A percentile compares a stretch with the other conserved stretches of the same genome.
These are phyloP conservation scores for Pyrus betulifolia DNA, from an alignment of 306 rosid species.

Conservation along the genomic window DNA sequence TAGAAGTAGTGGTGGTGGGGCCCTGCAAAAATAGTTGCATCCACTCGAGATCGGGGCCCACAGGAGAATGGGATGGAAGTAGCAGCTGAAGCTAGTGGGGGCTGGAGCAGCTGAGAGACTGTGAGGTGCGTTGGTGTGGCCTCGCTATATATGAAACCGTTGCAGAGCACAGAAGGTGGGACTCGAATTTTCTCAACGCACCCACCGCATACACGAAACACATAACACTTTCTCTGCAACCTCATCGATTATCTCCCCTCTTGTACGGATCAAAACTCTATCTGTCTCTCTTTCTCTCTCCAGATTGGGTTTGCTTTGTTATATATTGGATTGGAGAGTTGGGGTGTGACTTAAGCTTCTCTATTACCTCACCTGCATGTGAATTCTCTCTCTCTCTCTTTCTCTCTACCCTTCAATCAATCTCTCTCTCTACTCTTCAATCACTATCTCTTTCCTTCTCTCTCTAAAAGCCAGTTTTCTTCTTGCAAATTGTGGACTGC, in stretches of 20 bases:
- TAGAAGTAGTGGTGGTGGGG: constrained; percentile 6
- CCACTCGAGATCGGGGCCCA: constrained; percentile 67
- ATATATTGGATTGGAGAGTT: constrained; percentile 21
- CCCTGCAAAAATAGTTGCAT: constrained; percentile 45
- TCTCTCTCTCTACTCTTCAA: background rate
- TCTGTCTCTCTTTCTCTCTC: constrained; percentile 8
- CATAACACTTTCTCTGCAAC: constrained; percentile 42
- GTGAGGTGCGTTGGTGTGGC: background rate
- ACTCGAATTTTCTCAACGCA: constrained; percentile 33
- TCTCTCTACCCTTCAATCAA: background rate
- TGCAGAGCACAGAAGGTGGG: constrained; percentile 18
- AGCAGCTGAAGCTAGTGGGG: background rate
- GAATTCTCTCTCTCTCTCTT: background rate
- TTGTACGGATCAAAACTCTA: constrained; percentile 34
- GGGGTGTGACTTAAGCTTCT: background rate
- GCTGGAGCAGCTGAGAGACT: background rate
- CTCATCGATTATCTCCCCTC: constrained; percentile 32
- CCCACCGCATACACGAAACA: background rate
- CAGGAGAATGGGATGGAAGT: background rate
- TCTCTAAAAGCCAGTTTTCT: background rate
- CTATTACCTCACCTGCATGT: constrained; percentile 52
- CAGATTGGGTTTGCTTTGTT: constrained; percentile 33
- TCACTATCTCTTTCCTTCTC: background rate
- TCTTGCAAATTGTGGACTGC: constrained; percentile 1
- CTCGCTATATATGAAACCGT: constrained; percentile 37